phyloP scores from a whole-genome alignment of 2,329 filamentous ascomycete species.

The Emydomyces testavorans region DNA sequence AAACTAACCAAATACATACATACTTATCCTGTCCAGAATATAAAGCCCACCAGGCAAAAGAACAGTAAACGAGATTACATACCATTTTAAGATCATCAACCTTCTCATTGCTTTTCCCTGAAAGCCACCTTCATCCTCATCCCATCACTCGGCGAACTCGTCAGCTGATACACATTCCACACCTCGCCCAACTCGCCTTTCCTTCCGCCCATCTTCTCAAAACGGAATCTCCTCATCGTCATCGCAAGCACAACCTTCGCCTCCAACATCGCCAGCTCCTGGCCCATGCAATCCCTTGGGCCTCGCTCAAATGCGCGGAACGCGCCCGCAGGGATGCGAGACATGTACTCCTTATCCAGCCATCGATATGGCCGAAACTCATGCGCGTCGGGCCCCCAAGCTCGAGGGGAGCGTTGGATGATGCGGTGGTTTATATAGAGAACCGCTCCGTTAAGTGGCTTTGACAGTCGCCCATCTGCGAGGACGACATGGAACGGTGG shows the following conservation, averaged over 20 bases:
- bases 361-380: slow-evolving; percentile 31
- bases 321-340: slow-evolving; percentile 27
- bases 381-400: neutral
- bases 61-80: too few relatives aligned
- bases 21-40: too few relatives aligned
- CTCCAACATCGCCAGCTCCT: slow-evolving; percentile 40
- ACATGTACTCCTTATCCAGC: slow-evolving; percentile 17
- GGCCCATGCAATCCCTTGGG: slow-evolving; percentile 40
- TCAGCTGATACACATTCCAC: slow-evolving; percentile 1
- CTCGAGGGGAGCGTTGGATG: neutral
- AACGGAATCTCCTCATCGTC: slow-evolving; percentile 19
- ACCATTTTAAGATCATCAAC: neutral
- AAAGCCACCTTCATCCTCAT: slow-evolving; percentile 8
- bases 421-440: slow-evolving; percentile 1
- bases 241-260: slow-evolving; percentile 22
- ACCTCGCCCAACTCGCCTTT: slow-evolving; percentile 8
- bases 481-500: neutral
- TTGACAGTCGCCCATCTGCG: neutral
- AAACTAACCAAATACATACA: too few relatives aligned
- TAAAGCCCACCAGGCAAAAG: too few relatives aligned
- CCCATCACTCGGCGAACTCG: slow-evolving; percentile 1
- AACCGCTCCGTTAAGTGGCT: neutral
- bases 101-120: neutral
- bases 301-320: slow-evolving; percentile 42
- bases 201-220: slow-evolving; percentile 14